Evolutionary conservation across 2,329 filamentous ascomycete species (phyloP), one percentile per base, ranked within the genome.

Genomic region (Stylonectria norvegica): DNA sequence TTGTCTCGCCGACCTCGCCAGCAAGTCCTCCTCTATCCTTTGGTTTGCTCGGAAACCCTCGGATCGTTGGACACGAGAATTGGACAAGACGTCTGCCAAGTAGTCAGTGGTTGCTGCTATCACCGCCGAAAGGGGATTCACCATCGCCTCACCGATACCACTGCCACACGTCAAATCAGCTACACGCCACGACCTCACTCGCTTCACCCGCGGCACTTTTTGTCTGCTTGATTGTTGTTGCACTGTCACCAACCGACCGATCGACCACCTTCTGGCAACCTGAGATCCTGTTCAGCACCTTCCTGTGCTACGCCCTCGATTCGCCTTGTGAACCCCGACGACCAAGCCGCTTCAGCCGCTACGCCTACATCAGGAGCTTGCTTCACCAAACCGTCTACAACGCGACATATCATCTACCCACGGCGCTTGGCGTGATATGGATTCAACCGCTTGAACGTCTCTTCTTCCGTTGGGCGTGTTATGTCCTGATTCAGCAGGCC

Each of bases 391-490:
- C 28, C 6, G 14, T 30, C 28, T 6, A 30, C 14, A 15, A 25
- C 22, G 22, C 7, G 22, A 25, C 7, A 7, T 51, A 41, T 42
- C 43, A 55, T 50, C 38, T 30, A 29, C 29, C 22, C 22, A 42
- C 27, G 18, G 49, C 31, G 34, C 44, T 36, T 40, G 35, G 43
- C 42, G 42, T 57, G 54, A 51, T 51, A 57, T 57, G 54, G 46
- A 48, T 48, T 52, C 36, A 44, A 38, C 34, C 27, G 35, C 40
- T 38, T 57, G 36, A 57, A 45, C 46, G 9, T 30, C 14, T 6
- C 6, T 6, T 30, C 32, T 30, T 40, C 39, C 32, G 15, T 49
- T 22, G 34, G 34, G 32, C 38, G 42, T 55, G 45, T 55, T 51
- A 50, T 52, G 53, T 45, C 22, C 39, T 57, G 52, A 57, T 43